Percentiles rank a stretch among this genome's conserved stretches.
Conservation (phyloP, 164 flowering plant species). For the Piper longum region DNA sequence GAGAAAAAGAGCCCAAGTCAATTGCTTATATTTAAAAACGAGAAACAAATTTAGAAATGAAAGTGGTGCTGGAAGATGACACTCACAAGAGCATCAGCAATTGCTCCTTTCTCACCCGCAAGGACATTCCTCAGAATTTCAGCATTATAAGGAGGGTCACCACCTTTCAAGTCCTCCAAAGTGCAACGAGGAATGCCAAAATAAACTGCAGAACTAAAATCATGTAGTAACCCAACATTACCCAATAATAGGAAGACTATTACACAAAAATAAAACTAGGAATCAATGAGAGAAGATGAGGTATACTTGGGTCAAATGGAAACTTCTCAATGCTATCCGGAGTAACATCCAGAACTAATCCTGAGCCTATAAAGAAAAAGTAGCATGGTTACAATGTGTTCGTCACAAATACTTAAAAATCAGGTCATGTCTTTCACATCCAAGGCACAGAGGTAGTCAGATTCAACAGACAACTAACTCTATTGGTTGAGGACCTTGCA, state of each 20-base stretch:
- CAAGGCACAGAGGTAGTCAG: conserved; percentile 35
- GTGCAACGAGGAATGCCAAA: conserved; percentile 90
- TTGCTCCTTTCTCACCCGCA: conserved; percentile 68
- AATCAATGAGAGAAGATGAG: not conserved
- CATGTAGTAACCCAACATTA: not conserved
- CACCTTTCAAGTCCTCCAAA: conserved; percentile 59
- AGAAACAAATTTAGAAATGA: not conserved
- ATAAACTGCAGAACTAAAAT: conserved; percentile 38
- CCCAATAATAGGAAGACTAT: not conserved
- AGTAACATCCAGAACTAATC: no score
- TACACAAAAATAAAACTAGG: no score
- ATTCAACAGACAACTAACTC: not conserved
- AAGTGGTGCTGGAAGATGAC: not conserved
- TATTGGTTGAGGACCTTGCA: not conserved
- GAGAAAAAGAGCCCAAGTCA: not conserved
- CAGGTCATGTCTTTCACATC: no score
- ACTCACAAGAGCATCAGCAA: conserved; percentile 31
- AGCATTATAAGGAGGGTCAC: conserved; percentile 69
- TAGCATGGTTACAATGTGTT: no score
- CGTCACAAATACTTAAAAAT: no score
- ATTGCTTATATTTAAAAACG: not conserved
- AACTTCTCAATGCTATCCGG: no score
- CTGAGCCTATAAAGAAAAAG: no score
- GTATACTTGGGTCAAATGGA: conserved; percentile 55
- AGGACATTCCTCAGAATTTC: conserved; percentile 50